Evolutionary conservation across 2,329 filamentous ascomycete species (phyloP), one percentile per base, ranked within the genome.

Genomic region (Amauroascus niger): DNA sequence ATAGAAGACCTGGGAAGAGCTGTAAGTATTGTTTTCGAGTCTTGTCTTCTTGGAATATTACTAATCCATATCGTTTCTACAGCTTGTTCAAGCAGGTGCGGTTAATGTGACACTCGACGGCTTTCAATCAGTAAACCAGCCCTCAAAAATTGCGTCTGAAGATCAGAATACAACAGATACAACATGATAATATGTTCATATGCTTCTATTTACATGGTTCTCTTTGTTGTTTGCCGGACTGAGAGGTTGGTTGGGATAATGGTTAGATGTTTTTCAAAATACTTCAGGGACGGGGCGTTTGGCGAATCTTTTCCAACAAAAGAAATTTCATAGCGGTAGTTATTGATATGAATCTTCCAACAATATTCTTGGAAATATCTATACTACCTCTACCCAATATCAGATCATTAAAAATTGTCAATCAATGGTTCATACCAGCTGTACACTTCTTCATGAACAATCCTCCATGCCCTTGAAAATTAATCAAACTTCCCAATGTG

Each of bases 1-100:
- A 87, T 97, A 65, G 91, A 97, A 65, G 93, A 98, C 71, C 74
- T 98, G 55, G 86, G 84, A 58, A 83, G 89, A 62, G 93, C 93
- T 62, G 88, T 94, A 82, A 78, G 88, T 83, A 33, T 45, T 55
- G 8, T 28, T 18, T 40, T 24, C 13, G n/a, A 39, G 22, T 41
- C 35, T n/a, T 20, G 11, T 22, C 20, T 46, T 8, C 24, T 24
- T 46, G 11, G 32, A 39, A 18, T 49, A 40, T 2, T 49, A 47
- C 57, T 58, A 52, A 56, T 58, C 6, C 16, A 20, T 20, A 32
- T 28, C 9, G 3, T 58, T 50, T 35, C 48, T 59, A 50, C 57
- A 89, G 84, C 81, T 98, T 58, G 89, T 97, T 28, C 87, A 96
- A 81, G 89, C 93, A 5, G 91, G 93, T 48, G 91, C 93, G 7